Base-by-base conservation (phyloP, 2,329 filamentous ascomycete species). In the Fusarium oligoseptatum region DNA sequence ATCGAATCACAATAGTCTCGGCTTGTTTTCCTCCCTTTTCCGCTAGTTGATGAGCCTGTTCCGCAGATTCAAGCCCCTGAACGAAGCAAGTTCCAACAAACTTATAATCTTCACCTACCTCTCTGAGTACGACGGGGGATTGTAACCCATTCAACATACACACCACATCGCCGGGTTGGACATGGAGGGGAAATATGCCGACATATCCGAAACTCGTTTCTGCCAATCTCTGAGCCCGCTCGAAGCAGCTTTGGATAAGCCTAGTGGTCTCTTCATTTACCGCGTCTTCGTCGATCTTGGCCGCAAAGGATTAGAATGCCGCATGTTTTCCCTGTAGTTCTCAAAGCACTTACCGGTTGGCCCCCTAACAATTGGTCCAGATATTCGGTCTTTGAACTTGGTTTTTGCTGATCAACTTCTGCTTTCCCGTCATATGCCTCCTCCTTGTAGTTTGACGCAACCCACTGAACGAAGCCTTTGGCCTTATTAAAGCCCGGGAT, bases 81-180 rank as follows among this genome's bases (percentile, higher is more conserved):
- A 67, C 2, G 15, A 29, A 57, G 56, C 65, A 67, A 1, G 22
- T 45, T 14, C 65, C 65, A 4, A 67, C 37, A 57, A 67, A 37
- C 6, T 6, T 11, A 17, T 56, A 57, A n/a, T 39, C 3, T 2
- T 67, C 55, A 5, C 17, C 65, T 8, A 1, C 37, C 15, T 14
- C 12, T 3, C 60, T 39, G 6, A 67, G 11, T 11, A 67, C 60
- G 11, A 34, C 60, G 2, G n/a, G 29, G 9, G 20, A 32, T 17
- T 24, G 14, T 2, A 67, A 12, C 7, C 48, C 65, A 8, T 50
- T 50, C 7, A 64, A 6, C 32, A 63, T 6, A 36, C 58, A 67
- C 17, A 67, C 50, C 15, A 48, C 41, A 32, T 67, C 58, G 5
- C 64, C 64, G 4, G 24, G 14, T 14, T 39, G 15, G 32, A 48